phyloP scores from a whole-genome alignment of 2,329 filamentous ascomycete species.

The Colletotrichum australisinense region DNA sequence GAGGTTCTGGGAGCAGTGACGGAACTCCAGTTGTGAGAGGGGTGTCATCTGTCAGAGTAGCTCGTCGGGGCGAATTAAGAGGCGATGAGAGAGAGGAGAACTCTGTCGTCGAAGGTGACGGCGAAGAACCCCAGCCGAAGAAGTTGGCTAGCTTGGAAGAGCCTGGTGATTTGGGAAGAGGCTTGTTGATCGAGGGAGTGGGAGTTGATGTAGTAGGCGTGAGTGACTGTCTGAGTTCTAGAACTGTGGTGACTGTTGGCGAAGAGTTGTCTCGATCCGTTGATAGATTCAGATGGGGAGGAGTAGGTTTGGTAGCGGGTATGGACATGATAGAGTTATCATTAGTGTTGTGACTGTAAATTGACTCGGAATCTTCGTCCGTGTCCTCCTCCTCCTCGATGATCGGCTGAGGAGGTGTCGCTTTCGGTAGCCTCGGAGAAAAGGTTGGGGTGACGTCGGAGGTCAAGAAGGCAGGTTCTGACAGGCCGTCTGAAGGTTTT shows the following conservation, averaged over 20 bases:
- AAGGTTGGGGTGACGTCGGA: constrained; percentile 50
- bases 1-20: constrained; percentile 40
- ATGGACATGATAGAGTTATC: constrained; percentile 58
- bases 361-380: constrained; percentile 47
- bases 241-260: constrained; percentile 40
- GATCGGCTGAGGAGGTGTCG: constrained; percentile 33
- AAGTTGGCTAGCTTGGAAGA: constrained; percentile 62
- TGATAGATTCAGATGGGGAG: constrained; percentile 64
- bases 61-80: constrained; percentile 53
- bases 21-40: constrained; percentile 32
- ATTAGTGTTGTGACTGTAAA: constrained; percentile 49
- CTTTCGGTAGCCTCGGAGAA: constrained; percentile 33
- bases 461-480: constrained; percentile 57
- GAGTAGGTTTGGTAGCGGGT: constrained; percentile 60
- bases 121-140: constrained; percentile 64
- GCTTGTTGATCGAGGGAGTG: constrained; percentile 61
- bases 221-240: constrained; percentile 19
- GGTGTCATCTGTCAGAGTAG: constrained; percentile 54
- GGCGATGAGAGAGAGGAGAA: constrained; percentile 67
- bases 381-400: constrained; percentile 49
- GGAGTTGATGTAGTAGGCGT: constrained; percentile 35
- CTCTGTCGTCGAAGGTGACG: constrained; percentile 60
- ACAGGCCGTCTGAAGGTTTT: constrained; percentile 52
- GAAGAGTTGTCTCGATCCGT: constrained; percentile 41
- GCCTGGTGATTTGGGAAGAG: constrained; percentile 64